phyloP scores from a whole-genome alignment of 306 rosid species.

The Dryas alaskensis region DNA sequence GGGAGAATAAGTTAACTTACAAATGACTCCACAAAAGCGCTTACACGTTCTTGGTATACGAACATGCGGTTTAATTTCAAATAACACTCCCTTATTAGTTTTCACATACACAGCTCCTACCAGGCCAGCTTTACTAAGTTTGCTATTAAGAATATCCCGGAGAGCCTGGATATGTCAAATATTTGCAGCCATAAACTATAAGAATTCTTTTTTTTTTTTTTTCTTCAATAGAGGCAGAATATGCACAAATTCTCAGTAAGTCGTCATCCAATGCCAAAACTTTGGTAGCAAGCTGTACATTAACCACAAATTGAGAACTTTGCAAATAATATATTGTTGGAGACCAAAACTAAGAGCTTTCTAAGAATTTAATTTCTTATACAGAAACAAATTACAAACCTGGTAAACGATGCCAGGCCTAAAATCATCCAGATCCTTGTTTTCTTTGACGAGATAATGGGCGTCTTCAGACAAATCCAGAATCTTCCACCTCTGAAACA shows the following conservation, averaged over 20 bases:
- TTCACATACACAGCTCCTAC: constrained; percentile 36
- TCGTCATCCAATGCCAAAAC: not conserved
- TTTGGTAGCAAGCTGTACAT: not conserved
- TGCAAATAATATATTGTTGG: not conserved
- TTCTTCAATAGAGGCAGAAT: not conserved
- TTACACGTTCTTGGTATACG: constrained; percentile 32
- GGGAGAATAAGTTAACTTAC: constrained; percentile 23
- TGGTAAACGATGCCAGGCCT: constrained; percentile 29
- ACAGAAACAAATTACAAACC: constrained; percentile 10
- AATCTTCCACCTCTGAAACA: constrained; percentile 14
- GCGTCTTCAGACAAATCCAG: constrained; percentile 28
- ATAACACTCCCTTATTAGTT: constrained; percentile 32
- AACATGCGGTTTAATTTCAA: constrained; percentile 45
- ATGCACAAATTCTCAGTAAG: not conserved
- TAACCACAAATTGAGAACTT: no score
- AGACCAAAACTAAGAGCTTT: not conserved
- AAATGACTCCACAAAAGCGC: constrained; percentile 39
- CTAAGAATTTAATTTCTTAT: not conserved
- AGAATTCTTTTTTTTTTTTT: no score
- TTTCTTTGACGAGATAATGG: constrained; percentile 21
- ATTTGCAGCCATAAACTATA: not conserved
- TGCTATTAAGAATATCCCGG: constrained; percentile 32
- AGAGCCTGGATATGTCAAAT: constrained; percentile 25
- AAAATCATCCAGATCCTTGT: constrained; percentile 32
- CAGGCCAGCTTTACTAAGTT: constrained; percentile 40